Evolutionary conservation across 208 protist species (phyloP).

Genomic region (Leishmania arabica): DNA sequence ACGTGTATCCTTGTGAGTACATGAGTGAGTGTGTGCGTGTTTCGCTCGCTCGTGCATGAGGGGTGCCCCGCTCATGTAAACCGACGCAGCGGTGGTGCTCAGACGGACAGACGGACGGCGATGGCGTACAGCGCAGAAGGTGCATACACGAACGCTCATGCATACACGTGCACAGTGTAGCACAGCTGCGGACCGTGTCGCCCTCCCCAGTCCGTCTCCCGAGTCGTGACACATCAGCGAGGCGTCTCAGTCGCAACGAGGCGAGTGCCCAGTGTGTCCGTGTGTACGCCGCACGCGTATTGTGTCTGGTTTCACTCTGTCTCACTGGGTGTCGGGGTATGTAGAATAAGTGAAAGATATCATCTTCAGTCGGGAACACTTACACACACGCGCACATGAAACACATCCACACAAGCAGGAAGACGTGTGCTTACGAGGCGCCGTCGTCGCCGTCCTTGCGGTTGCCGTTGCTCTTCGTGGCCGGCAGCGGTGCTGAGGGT

Average conservation of each 20-base stretch:
- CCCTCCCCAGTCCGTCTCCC: too few relatives aligned
- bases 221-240: not conserved
- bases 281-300: not conserved
- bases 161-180: not conserved
- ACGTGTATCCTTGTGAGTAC: not conserved
- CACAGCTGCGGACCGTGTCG: not conserved
- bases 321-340: not conserved
- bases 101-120: not conserved
- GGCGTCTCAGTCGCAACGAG: not conserved
- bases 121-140: not conserved
- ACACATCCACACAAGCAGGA: not conserved
- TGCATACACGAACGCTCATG: not conserved
- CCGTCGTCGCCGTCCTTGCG: slow-evolving; percentile 4
- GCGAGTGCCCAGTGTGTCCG: not conserved
- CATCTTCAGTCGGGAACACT: not conserved
- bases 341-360: not conserved
- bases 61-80: not conserved
- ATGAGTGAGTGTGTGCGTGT: not conserved
- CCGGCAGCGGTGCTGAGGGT: not conserved
- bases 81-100: not conserved
- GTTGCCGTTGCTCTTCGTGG: not conserved
- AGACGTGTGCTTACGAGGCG: not conserved
- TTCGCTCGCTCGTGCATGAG: not conserved
- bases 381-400: not conserved
- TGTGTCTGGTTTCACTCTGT: not conserved